phyloP scores from a whole-genome alignment of 1,139 yeast species.

The Ogataea hybrid region DNA sequence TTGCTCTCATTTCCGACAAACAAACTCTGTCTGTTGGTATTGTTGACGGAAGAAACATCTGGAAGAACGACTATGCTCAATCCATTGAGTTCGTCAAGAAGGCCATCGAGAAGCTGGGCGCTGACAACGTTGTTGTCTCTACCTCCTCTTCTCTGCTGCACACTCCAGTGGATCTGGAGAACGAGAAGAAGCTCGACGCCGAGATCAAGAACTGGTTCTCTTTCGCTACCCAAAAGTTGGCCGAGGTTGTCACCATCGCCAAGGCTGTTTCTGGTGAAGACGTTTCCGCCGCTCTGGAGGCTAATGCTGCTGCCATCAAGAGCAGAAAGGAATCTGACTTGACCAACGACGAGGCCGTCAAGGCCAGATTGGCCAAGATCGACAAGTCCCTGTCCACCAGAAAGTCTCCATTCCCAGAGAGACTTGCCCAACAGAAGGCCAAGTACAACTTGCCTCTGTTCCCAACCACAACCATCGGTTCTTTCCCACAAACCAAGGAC shows the following conservation, averaged over 20 bases:
- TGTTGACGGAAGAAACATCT: conserved; percentile 98
- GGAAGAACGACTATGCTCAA: conserved; percentile 93
- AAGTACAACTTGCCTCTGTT: conserved; percentile 92
- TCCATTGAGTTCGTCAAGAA: conserved; percentile 78
- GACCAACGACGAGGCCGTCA: conserved; percentile 90
- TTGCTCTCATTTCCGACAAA: conserved; percentile 57
- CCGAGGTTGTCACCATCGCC: conserved; percentile 88
- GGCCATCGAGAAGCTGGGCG: conserved; percentile 83
- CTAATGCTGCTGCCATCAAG: conserved; percentile 82
- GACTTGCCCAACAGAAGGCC: conserved; percentile 84
- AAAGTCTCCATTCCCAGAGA: conserved; percentile 78
- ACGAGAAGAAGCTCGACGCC: conserved; percentile 86
- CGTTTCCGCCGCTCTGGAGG: conserved; percentile 64
- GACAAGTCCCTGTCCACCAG: conserved; percentile 81
- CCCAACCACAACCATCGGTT: conserved; percentile 99
- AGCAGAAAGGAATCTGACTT: conserved; percentile 84
- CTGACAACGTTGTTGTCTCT: conserved; percentile 85
- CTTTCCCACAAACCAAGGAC: conserved; percentile 99
- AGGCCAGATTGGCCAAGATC: conserved; percentile 81
- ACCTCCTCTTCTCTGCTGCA: conserved; percentile 96
- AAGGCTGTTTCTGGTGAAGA: conserved; percentile 83
- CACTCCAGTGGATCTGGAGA: conserved; percentile 94
- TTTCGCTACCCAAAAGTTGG: conserved; percentile 93
- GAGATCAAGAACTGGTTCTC: conserved; percentile 98
- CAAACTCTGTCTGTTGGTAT: conserved; percentile 94